A percentile compares a stretch with the other conserved stretches of the same genome.
phyloP scores from a whole-genome alignment of 2,329 filamentous ascomycete genomes.

The Clathrospora elynae region DNA sequence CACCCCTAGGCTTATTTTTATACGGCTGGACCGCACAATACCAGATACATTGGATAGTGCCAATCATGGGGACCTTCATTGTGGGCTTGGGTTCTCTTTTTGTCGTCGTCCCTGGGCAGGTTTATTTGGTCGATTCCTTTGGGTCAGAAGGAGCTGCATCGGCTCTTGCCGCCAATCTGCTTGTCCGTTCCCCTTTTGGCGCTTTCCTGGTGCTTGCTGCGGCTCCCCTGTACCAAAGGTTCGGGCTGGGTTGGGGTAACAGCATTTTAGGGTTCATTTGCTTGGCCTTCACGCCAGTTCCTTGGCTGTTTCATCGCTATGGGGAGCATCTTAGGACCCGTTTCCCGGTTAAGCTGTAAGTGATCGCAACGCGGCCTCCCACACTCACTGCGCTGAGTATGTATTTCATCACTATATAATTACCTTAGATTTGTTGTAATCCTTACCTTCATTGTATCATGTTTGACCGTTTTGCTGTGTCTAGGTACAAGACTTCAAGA shows the following conservation, averaged over 20 bases:
- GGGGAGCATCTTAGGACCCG: slow-evolving; percentile 49
- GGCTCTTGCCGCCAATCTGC: slow-evolving; percentile 40
- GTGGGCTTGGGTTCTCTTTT: slow-evolving; percentile 22
- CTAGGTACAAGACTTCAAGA: too few species aligned
- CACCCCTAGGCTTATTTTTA: slow-evolving; percentile 45
- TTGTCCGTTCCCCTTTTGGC: slow-evolving; percentile 21
- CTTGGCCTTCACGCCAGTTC: slow-evolving; percentile 69
- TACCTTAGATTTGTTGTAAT: too few species aligned
- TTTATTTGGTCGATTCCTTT: slow-evolving; percentile 45
- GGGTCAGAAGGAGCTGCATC: slow-evolving; percentile 37
- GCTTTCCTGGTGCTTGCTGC: slow-evolving; percentile 31
- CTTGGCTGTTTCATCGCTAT: slow-evolving; percentile 72
- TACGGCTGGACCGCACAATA: slow-evolving; percentile 62
- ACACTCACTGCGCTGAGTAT: too few species aligned
- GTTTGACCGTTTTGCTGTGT: too few species aligned
- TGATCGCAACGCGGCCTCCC: neutral
- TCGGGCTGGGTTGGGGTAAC: slow-evolving; percentile 36
- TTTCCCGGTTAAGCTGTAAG: neutral
- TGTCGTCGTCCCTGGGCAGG: slow-evolving; percentile 28
- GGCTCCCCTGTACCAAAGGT: slow-evolving; percentile 20
- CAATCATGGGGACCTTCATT: slow-evolving; percentile 36
- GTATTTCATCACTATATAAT: too few species aligned
- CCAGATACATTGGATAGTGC: slow-evolving; percentile 59
- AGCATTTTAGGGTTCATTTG: slow-evolving; percentile 70
- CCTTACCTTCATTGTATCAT: too few species aligned